Evolutionary conservation across 768 basidiomycete genomes (phyloP).

Genomic region (Mycena crocata): DNA sequence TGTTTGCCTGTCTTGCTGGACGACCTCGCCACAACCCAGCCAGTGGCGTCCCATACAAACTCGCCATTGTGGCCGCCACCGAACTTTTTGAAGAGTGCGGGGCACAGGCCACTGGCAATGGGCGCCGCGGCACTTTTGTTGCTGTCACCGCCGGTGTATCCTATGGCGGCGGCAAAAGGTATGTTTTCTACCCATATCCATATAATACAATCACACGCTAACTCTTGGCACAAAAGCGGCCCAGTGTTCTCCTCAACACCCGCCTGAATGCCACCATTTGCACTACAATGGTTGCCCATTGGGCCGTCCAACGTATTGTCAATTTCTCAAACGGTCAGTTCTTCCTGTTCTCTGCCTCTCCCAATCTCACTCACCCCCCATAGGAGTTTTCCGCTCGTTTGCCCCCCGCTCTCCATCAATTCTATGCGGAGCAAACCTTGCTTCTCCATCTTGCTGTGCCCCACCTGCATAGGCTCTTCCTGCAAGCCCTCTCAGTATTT

Average conservation of each 20-base stretch:
- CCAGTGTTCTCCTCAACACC: constrained; percentile 1
- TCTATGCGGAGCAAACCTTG: neutral
- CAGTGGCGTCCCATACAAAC: neutral
- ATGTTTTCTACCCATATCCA: neutral
- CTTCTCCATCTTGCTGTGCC: no score
- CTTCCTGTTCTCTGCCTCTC: neutral
- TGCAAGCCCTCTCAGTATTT: neutral
- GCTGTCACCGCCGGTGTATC: neutral
- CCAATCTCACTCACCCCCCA: no score
- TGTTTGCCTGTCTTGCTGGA: neutral
- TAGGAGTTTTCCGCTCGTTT: neutral
- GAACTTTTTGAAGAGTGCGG: neutral
- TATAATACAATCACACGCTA: neutral
- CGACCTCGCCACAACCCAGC: neutral
- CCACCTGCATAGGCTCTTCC: neutral
- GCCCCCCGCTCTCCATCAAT: neutral
- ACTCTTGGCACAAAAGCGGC: no score
- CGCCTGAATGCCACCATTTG: neutral
- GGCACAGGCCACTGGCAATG: neutral
- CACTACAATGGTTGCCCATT: neutral
- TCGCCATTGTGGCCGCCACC: neutral
- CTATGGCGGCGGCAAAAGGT: neutral
- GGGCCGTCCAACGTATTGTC: neutral
- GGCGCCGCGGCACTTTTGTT: neutral
- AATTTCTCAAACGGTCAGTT: neutral